These are phyloP conservation scores for Nannochloris sp. DNA, from an alignment of 139 green algal genomes.

Conservation along the genomic window DNA sequence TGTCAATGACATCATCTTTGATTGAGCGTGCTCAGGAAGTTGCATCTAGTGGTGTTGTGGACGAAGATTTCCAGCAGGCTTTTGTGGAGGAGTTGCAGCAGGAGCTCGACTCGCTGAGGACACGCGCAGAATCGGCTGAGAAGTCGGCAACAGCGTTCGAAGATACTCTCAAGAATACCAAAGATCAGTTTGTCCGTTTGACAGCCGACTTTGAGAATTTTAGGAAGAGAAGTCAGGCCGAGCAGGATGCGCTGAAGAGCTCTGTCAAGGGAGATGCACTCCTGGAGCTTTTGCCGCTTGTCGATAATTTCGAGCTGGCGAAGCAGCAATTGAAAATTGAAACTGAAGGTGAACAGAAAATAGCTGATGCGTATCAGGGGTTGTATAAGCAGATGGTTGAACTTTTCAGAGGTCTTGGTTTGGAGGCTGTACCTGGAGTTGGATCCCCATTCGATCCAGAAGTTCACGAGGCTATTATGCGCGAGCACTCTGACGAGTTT, in stretches of 20 bases:
- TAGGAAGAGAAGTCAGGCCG: slow-evolving; percentile 65
- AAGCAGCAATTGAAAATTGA: slow-evolving; percentile 69
- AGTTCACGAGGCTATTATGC: slow-evolving; percentile 94
- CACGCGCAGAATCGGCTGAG: slow-evolving; percentile 15
- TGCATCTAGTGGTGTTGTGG: slow-evolving; percentile 10
- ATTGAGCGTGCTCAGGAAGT: slow-evolving; percentile 24
- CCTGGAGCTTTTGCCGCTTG: slow-evolving; percentile 68
- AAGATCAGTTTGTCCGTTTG: slow-evolving; percentile 83
- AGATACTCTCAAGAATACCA: slow-evolving; percentile 17
- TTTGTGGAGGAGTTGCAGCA: slow-evolving; percentile 29
- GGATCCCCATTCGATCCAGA: slow-evolving; percentile 88
- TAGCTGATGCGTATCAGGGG: slow-evolving; percentile 80
- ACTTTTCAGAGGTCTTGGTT: slow-evolving; percentile 70
- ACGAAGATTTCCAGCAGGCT: slow-evolving; percentile 12
- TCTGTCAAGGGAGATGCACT: slow-evolving; percentile 65
- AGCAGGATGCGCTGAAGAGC: slow-evolving; percentile 63
- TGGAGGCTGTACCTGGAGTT: slow-evolving; percentile 70
- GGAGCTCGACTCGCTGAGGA: slow-evolving; percentile 18
- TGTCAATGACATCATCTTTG: slow-evolving; percentile 25
- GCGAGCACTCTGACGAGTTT: slow-evolving; percentile 60
- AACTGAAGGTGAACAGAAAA: slow-evolving; percentile 85
- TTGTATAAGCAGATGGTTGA: slow-evolving; percentile 96
- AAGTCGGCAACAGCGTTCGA: slow-evolving; percentile 8
- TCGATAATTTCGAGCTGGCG: slow-evolving; percentile 97
- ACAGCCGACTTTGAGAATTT: slow-evolving; percentile 99